Evolutionary conservation across 2,329 filamentous ascomycete genomes (phyloP).

Genomic region (Colletotrichum zoysiae): DNA sequence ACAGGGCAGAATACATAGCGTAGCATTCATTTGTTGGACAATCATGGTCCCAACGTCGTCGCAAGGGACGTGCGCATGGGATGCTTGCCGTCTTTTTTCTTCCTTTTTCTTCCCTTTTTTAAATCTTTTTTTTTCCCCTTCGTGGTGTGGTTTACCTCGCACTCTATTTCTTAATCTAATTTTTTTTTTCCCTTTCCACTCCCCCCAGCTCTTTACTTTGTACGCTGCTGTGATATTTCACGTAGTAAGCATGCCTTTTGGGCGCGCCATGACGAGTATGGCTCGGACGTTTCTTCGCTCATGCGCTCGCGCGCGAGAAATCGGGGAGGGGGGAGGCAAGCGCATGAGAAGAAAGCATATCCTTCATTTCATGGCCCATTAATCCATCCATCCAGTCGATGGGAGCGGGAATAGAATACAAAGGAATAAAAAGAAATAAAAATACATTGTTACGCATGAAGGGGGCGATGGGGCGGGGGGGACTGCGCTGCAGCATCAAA

Average conservation of each 20-base stretch:
- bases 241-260: too few species aligned
- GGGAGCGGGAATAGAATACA: not conserved
- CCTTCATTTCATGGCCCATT: too few species aligned
- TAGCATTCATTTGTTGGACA: conserved; percentile 12
- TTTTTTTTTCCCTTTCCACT: too few species aligned
- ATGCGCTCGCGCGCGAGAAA: too few species aligned
- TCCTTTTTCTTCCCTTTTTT: too few species aligned
- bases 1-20: conserved; percentile 13
- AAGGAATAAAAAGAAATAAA: not conserved
- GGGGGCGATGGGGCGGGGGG: not conserved
- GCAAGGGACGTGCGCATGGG: not conserved
- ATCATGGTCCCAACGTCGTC: conserved; percentile 27
- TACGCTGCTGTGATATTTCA: too few species aligned
- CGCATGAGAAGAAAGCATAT: not conserved
- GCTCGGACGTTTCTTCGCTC: conserved; percentile 1
- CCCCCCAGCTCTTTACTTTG: too few species aligned
- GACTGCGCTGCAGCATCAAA: not conserved
- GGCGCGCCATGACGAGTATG: not conserved
- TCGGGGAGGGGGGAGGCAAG: not conserved
- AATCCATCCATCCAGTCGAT: not conserved
- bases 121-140: not conserved
- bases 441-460: not conserved
- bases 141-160: too few species aligned
- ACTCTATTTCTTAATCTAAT: not conserved
- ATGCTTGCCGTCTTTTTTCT: not conserved